A percentile compares a stretch with the other conserved stretches of the same genome.
Conservation (phyloP, 352 stramenopile species). For the Phytophthora fragariaefolia region DNA sequence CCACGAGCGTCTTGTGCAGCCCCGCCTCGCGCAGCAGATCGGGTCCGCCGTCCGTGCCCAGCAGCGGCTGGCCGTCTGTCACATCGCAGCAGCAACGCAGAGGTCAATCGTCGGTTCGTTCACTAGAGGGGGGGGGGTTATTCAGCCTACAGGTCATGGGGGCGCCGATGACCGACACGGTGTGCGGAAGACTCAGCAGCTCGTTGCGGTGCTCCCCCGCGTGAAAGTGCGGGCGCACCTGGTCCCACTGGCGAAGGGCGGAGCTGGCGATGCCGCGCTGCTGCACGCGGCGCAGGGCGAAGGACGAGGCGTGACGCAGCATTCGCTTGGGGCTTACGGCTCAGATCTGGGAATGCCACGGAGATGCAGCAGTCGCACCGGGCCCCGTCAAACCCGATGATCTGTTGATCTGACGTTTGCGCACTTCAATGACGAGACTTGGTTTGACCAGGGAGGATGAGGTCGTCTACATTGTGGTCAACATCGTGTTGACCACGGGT, state of each 20-base stretch:
- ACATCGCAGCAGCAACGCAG: neutral
- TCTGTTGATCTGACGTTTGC: slow-evolving; percentile 19
- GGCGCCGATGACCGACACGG: slow-evolving; percentile 83
- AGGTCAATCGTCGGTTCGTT: too few species aligned
- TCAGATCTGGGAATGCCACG: slow-evolving; percentile 18
- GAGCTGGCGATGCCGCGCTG: slow-evolving; percentile 66
- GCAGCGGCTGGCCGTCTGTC: slow-evolving; percentile 80
- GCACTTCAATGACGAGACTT: slow-evolving; percentile 28
- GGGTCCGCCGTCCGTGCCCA: slow-evolving; percentile 79
- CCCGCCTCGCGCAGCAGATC: slow-evolving; percentile 80
- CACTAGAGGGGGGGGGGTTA: neutral
- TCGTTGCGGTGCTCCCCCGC: slow-evolving; percentile 59
- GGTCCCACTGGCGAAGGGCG: slow-evolving; percentile 52
- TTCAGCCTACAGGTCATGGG: slow-evolving; percentile 83
- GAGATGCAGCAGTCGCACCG: slow-evolving; percentile 10
- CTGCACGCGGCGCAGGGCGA: slow-evolving; percentile 17
- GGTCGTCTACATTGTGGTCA: too few species aligned
- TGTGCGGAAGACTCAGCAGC: slow-evolving; percentile 64
- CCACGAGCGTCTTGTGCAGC: slow-evolving; percentile 80
- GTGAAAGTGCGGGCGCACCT: slow-evolving; percentile 75
- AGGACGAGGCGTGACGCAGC: slow-evolving; percentile 21
- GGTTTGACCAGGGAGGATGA: neutral
- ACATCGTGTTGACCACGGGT: neutral
- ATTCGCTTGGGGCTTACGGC: slow-evolving; percentile 14
- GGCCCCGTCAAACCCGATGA: slow-evolving; percentile 31